These are phyloP conservation scores for Candida smagusa DNA, from an alignment of 1,139 yeast genomes.

Conservation along the genomic window DNA sequence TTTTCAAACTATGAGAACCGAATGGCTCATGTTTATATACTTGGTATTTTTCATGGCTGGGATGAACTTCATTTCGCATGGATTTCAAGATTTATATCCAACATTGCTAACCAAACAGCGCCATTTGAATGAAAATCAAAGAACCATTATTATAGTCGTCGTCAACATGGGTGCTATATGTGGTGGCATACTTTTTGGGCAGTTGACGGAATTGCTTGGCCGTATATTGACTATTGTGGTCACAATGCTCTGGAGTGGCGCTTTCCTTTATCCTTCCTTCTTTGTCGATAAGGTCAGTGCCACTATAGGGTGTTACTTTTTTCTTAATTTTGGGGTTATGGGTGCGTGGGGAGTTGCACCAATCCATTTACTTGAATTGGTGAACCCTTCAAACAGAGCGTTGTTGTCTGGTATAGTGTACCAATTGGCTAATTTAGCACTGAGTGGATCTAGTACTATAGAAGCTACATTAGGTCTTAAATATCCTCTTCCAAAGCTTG, in stretches of 20 bases:
- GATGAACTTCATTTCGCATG: conserved; percentile 53
- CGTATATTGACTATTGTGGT: conserved; percentile 42
- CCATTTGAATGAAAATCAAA: conserved; percentile 27
- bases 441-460: conserved; percentile 36
- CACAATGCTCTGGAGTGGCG: conserved; percentile 29
- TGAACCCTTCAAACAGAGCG: conserved; percentile 33
- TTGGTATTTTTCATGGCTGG: conserved; percentile 47
- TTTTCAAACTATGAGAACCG: conserved; percentile 26
- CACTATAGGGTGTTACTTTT: conserved; percentile 23
- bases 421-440: conserved; percentile 38
- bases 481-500: conserved; percentile 19
- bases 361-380: conserved; percentile 33
- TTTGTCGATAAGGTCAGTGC: conserved; percentile 17
- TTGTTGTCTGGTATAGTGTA: conserved; percentile 37
- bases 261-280: conserved; percentile 34
- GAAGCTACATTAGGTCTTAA: conserved; percentile 31
- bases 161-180: conserved; percentile 49
- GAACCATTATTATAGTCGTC: conserved; percentile 45
- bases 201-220: conserved; percentile 32
- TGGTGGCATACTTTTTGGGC: conserved; percentile 37
- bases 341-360: conserved; percentile 42
- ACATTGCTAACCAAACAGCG: conserved; percentile 44
- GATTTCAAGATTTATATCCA: conserved; percentile 54
- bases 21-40: conserved; percentile 44
- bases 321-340: conserved; percentile 29